Conservation (phyloP, 805 yeast species). For the Kazachstania taianensis region DNA sequence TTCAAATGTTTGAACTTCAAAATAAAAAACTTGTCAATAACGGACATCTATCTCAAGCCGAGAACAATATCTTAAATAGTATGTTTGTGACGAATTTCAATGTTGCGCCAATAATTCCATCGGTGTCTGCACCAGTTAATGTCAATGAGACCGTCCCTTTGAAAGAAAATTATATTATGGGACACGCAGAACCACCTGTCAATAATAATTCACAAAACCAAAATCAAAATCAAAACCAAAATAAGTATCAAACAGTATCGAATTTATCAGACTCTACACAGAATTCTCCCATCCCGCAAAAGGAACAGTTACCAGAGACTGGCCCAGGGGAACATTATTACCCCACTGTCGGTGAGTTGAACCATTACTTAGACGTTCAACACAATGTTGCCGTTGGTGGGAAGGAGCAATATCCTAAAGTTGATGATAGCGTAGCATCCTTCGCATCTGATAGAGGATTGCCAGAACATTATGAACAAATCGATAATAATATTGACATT, state of each 20-base stretch:
- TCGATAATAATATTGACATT: neutral
- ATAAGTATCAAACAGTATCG: neutral
- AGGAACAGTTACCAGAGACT: neutral
- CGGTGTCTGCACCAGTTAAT: neutral
- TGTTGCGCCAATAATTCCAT: conserved; percentile 23
- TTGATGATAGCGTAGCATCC: neutral
- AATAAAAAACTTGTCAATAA: conserved; percentile 13
- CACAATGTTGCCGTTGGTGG: neutral
- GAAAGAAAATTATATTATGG: neutral
- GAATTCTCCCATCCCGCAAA: neutral
- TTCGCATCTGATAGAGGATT: too few relatives aligned
- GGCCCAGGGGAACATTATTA: conserved; percentile 5
- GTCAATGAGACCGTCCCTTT: neutral
- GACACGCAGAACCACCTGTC: neutral
- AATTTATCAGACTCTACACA: too few relatives aligned
- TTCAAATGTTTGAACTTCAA: conserved; percentile 22
- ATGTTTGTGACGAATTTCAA: conserved; percentile 23
- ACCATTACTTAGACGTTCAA: conserved; percentile 2
- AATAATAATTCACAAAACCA: conserved; percentile 2
- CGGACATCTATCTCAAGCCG: conserved; percentile 8
- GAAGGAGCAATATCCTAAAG: neutral
- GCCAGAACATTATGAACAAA: too few relatives aligned
- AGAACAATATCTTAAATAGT: conserved; percentile 17
- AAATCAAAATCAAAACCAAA: neutral
- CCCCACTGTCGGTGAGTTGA: conserved; percentile 20